Base-by-base conservation (phyloP, 2,329 filamentous ascomycete genomes). In the Venturia oleaginea region DNA sequence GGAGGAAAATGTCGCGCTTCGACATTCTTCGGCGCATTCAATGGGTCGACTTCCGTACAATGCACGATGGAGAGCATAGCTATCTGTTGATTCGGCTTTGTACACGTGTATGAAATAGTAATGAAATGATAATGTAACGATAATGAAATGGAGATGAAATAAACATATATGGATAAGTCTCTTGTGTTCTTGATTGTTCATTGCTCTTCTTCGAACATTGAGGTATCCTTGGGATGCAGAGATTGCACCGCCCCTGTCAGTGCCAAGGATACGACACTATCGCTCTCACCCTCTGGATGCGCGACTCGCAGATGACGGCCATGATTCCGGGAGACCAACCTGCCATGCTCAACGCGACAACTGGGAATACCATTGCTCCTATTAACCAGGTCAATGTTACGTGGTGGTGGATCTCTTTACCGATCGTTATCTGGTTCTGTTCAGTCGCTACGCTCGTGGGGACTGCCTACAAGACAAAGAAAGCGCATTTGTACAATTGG, bases 391-490 rank as follows among this genome's bases (percentile, higher is more conserved):
- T 42, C 19, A 61, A 42, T 22, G 63, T 51, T 17, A 48, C 60
- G 3, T 63, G 64, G 60, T 63, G 46, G 34, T 65, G 64, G 60
- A 65, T 57, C 13, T 34, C n/a, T 2, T 22, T 65, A 11, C 60
- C 60, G 2, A 32, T 65, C 11, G 32, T 61, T 6, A 43, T 65
- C 27, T 65, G 64, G 64, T 6, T 54, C 7, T 51, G 42, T 19
- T 40, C 34, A 3, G 59, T 63, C 8, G 42, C 27, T 4, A 65
- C 57, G 40, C 34, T 65, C 17, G 40, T 65, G 15, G 65, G 65
- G 10, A 65, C 65, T 17, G 43, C n/a, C 4, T 54, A 24, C 40
- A 66, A 66, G 43, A 62, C 63, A 1, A 38, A 48, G 34, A 34
- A 40, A 46, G 59, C 63, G 27, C 27, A 48, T 10, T 32, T 66